Evolutionary conservation across 352 stramenopile genomes (phyloP).

Genomic region (Pythium utonaiense): DNA sequence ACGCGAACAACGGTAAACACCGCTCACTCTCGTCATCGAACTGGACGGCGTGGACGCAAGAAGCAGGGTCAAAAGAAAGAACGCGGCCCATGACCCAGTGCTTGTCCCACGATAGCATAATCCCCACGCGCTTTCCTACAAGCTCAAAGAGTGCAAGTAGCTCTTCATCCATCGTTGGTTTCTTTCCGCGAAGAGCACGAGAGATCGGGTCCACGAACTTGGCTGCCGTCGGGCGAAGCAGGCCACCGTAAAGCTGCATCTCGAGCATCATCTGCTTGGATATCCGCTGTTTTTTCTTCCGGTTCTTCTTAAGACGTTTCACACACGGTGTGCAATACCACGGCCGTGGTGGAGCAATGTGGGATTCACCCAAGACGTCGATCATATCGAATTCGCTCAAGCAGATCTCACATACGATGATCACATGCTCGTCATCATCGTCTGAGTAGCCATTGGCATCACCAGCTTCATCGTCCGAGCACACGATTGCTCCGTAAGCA

Average conservation of each 20-base stretch:
- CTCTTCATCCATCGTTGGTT: slow-evolving; percentile 42
- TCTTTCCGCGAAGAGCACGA: slow-evolving; percentile 40
- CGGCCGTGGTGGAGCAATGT: slow-evolving; percentile 44
- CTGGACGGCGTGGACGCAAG: slow-evolving; percentile 54
- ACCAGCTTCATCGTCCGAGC: slow-evolving; percentile 43
- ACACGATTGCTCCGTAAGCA: slow-evolving; percentile 30
- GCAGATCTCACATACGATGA: slow-evolving; percentile 78
- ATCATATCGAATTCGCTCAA: slow-evolving; percentile 70
- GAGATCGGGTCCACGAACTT: slow-evolving; percentile 54
- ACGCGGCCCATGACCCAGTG: slow-evolving; percentile 76
- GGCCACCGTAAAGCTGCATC: slow-evolving; percentile 72
- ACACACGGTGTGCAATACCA: slow-evolving; percentile 75
- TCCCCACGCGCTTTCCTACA: slow-evolving; percentile 60
- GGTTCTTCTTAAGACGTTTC: slow-evolving; percentile 62
- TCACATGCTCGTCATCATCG: slow-evolving; percentile 39
- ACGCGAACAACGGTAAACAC: slow-evolving; percentile 59
- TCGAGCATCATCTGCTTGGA: slow-evolving; percentile 85
- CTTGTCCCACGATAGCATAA: slow-evolving; percentile 74
- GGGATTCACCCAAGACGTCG: slow-evolving; percentile 44
- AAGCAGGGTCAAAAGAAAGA: slow-evolving; percentile 46
- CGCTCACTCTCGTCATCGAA: slow-evolving; percentile 71
- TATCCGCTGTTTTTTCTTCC: slow-evolving; percentile 76
- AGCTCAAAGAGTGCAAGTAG: slow-evolving; percentile 52
- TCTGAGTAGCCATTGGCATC: slow-evolving; percentile 15
- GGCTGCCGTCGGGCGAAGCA: slow-evolving; percentile 59